Evolutionary conservation across 192 early-diverging fungal species (phyloP).

Genomic region (Backusella australiensis): DNA sequence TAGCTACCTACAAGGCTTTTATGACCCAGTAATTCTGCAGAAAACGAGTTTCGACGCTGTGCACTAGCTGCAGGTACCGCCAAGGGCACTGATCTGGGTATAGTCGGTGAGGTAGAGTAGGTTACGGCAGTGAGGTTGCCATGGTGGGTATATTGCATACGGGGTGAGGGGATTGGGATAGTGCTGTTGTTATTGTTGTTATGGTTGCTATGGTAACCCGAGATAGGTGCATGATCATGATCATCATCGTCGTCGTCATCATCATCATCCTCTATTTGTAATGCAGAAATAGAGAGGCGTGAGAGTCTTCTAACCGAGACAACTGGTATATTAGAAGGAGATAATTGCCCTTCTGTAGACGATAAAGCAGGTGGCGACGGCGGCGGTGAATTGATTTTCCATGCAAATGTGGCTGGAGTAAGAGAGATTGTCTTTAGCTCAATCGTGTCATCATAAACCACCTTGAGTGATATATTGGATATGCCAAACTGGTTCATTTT

Average conservation of each 20-base stretch:
- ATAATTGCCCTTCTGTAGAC: background rate
- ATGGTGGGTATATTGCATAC: conserved; percentile 37
- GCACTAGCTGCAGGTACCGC: background rate
- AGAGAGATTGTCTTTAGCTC: background rate
- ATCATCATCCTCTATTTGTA: conserved; percentile 17
- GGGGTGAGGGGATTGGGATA: conserved; percentile 20
- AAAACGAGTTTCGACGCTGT: conserved; percentile 8
- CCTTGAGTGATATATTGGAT: background rate
- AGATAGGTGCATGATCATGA: background rate
- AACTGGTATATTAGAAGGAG: background rate
- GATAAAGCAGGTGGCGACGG: background rate
- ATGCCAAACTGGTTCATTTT: background rate
- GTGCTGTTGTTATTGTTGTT: background rate
- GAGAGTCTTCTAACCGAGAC: conserved; percentile 21
- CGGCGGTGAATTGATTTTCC: background rate
- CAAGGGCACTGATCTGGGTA: conserved; percentile 17
- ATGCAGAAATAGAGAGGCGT: conserved; percentile 28
- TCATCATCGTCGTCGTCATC: background rate
- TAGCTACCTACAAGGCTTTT: conserved; percentile 50
- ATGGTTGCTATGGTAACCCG: background rate
- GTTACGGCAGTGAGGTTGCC: conserved; percentile 7
- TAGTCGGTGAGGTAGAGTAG: conserved; percentile 23
- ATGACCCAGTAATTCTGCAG: conserved; percentile 26
- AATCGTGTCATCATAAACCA: background rate
- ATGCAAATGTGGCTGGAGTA: background rate